A percentile compares a stretch with the other conserved stretches of the same genome.
phyloP scores from a whole-genome alignment of 805 yeast species.

The Zygoascus tannicola region DNA sequence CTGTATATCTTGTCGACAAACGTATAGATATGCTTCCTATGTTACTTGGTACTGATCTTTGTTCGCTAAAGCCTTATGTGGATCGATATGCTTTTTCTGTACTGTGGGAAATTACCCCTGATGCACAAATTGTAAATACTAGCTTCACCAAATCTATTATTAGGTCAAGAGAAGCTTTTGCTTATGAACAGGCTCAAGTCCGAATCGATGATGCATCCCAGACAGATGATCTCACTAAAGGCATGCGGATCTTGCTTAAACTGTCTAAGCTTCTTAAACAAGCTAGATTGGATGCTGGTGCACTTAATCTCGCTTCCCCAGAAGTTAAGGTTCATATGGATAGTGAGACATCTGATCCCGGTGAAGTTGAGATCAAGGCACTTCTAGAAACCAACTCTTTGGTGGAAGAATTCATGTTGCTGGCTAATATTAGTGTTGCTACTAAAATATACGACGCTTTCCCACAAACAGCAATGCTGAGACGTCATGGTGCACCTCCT shows the following conservation, averaged over 20 bases:
- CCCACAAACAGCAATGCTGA: conserved; percentile 96
- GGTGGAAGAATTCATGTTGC: conserved; percentile 96
- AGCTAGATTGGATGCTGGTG: conserved; percentile 87
- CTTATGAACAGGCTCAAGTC: conserved; percentile 86
- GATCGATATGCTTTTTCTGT: conserved; percentile 95
- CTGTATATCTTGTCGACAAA: conserved; percentile 93
- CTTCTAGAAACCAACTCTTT: conserved; percentile 85
- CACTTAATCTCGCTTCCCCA: conserved; percentile 92
- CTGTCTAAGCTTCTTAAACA: conserved; percentile 82
- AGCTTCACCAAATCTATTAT: conserved; percentile 81
- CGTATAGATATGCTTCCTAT: conserved; percentile 98
- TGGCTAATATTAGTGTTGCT: conserved; percentile 95
- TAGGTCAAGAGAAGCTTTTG: conserved; percentile 85
- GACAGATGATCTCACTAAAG: conserved; percentile 76
- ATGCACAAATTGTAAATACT: conserved; percentile 75
- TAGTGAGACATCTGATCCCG: conserved; percentile 93
- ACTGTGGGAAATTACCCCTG: conserved; percentile 84
- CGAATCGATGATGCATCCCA: conserved; percentile 73
- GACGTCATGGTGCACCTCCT: conserved; percentile 98
- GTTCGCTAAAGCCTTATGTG: conserved; percentile 90
- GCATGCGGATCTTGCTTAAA: conserved; percentile 72
- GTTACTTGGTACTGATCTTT: conserved; percentile 87
- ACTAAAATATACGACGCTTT: conserved; percentile 82
- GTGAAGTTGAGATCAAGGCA: conserved; percentile 86
- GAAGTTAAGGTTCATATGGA: conserved; percentile 97